Base-by-base conservation (phyloP, 1,284 basidiomycete genomes). In the Kwoniella shivajii region DNA sequence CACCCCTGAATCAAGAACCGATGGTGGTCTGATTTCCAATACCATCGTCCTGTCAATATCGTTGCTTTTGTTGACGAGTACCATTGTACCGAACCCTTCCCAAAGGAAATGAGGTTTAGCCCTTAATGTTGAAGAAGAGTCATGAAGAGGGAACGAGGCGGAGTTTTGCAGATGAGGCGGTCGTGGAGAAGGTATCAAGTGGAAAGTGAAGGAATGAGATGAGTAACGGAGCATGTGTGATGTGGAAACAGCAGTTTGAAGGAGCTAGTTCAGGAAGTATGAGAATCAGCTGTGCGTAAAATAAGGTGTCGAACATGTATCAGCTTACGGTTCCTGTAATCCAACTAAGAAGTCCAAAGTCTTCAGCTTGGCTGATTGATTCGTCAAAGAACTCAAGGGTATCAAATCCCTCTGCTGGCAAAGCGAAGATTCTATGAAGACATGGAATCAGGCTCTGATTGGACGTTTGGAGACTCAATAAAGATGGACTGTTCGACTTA, bases 201-300 rank as follows among this genome's bases (percentile, higher is more conserved):
- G 68, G 56, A 74, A 75, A 6, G 61, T 54, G 56, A 72, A 71
- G 3, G 59, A 33, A 10, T 60, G 54, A 4, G 74, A 67, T 27
- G 73, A 71, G 62, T 66, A 65, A 16, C 74, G 67, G 7, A 76
- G 65, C 66, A 72, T 72, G 60, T 78, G 73, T 2, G 75, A 54
- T 6, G 66, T 61, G 0, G 73, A 73, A 0, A 66, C 51, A 11
- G 67, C 72, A 0, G 74, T 78, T 55, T 71, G 63, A 18, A 77
- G 66, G 3, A 76, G 53, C 72, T 75, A 48, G 7, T n/a, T n/a
- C n/a, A n/a, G n/a, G n/a, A 20, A 7, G 7, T 18, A 38, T 20
- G 24, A 38, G 5, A 27, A 24, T 38, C 13, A 5, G 26, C 16
- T 34, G 31, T 7, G 31, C 16, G 31, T 34, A 16, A 34, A 36